These are phyloP conservation scores for Linderniella brevidens DNA, from an alignment of 257 asterid species.

Conservation along the genomic window DNA sequence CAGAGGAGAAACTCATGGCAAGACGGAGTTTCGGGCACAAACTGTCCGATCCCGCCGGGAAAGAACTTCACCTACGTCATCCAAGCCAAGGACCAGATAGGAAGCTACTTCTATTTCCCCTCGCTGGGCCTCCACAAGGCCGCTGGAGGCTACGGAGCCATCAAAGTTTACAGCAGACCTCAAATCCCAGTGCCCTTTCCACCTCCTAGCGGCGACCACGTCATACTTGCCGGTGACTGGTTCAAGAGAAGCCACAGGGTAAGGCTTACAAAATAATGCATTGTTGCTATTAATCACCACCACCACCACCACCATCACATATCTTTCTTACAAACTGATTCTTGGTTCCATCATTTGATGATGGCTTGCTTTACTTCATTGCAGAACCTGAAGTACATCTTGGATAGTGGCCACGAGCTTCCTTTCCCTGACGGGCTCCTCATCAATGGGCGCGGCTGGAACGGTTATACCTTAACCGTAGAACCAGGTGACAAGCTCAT, in stretches of 20 bases:
- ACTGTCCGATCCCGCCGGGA: conserved; percentile 76
- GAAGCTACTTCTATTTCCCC: conserved; percentile 82
- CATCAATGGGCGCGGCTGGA: conserved; percentile 90
- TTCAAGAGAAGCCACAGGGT: conserved; percentile 75
- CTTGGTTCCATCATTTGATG: conserved; percentile 1
- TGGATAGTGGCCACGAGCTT: conserved; percentile 70
- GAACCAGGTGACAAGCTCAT: conserved; percentile 35
- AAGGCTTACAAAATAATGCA: too few species aligned
- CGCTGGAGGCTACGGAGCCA: conserved; percentile 81
- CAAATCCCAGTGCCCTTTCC: conserved; percentile 77
- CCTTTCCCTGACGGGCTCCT: conserved; percentile 88
- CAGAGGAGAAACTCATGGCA: conserved; percentile 97
- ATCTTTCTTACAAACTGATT: too few species aligned
- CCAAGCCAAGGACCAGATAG: conserved; percentile 93
- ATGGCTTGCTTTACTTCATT: conserved; percentile 9
- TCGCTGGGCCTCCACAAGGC: conserved; percentile 76
- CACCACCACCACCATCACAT: too few species aligned
- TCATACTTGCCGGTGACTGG: conserved; percentile 82
- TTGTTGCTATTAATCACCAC: too few species aligned
- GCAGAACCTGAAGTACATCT: conserved; percentile 61
- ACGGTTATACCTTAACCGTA: conserved; percentile 73
- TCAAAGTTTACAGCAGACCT: conserved; percentile 76
- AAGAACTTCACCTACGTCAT: conserved; percentile 68
- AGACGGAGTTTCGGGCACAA: conserved; percentile 70
- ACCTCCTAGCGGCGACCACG: conserved; percentile 61